Conservation (phyloP, 805 yeast genomes). For the Saccharomycopsis sp. region DNA sequence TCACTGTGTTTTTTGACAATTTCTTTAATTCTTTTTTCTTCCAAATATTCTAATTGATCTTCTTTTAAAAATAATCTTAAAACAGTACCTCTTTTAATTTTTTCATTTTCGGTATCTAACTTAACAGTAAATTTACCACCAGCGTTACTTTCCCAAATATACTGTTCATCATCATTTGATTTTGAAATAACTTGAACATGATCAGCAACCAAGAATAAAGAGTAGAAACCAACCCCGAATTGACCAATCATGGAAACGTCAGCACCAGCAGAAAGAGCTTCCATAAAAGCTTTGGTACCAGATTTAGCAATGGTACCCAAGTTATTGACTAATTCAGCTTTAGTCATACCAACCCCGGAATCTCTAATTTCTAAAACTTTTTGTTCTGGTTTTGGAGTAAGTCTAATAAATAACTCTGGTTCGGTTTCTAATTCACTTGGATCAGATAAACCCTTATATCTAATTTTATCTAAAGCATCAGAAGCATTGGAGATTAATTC, state of each 20-base stretch:
- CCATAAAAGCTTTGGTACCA: slow-evolving; percentile 99
- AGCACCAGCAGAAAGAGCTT: slow-evolving; percentile 98
- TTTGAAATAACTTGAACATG: slow-evolving; percentile 96
- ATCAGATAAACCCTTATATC: slow-evolving; percentile 92
- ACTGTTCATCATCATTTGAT: slow-evolving; percentile 98
- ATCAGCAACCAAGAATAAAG: slow-evolving; percentile 97
- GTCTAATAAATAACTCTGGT: slow-evolving; percentile 94
- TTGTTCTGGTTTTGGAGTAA: slow-evolving; percentile 92
- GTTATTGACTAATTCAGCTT: slow-evolving; percentile 96
- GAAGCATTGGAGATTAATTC: slow-evolving; percentile 98
- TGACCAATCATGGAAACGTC: slow-evolving; percentile 99
- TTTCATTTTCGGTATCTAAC: slow-evolving; percentile 78
- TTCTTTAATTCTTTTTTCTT: slow-evolving; percentile 99
- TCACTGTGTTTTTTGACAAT: slow-evolving; percentile 99
- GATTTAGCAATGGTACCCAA: slow-evolving; percentile 99
- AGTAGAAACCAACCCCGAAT: slow-evolving; percentile 99
- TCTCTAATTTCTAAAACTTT: slow-evolving; percentile 95
- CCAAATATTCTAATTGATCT: slow-evolving; percentile 97
- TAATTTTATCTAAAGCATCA: slow-evolving; percentile 97
- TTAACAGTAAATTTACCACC: slow-evolving; percentile 99
- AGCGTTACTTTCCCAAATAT: slow-evolving; percentile 99
- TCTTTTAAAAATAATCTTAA: slow-evolving; percentile 96
- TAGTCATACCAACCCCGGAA: slow-evolving; percentile 99
- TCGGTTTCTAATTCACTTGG: slow-evolving; percentile 87
- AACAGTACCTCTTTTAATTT: slow-evolving; percentile 87